These are phyloP conservation scores for Fusarium redolens DNA, from an alignment of 2,329 filamentous ascomycete species.

Conservation along the genomic window DNA sequence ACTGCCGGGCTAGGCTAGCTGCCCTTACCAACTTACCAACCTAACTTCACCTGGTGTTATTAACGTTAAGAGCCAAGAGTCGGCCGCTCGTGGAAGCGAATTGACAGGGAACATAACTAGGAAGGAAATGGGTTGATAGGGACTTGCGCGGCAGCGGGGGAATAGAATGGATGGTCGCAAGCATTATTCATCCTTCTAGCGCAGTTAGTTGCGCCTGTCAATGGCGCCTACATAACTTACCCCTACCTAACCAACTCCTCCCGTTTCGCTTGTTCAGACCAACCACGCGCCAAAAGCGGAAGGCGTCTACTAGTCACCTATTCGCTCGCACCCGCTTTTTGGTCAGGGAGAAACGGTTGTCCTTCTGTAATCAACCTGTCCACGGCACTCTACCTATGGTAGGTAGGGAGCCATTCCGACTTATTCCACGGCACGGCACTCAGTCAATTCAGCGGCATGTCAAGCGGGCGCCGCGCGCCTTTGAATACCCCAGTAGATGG, in stretches of 20 bases:
- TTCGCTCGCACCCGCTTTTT: constrained; percentile 35
- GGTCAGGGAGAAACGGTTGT: neutral
- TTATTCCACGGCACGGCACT: constrained; percentile 35
- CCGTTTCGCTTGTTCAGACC: constrained; percentile 31
- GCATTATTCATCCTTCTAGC: constrained; percentile 37
- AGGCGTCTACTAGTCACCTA: constrained; percentile 37
- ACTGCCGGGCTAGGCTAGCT: constrained; percentile 13
- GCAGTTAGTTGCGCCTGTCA: constrained; percentile 34
- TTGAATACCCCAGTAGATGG: constrained; percentile 12
- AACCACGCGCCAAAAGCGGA: constrained; percentile 42
- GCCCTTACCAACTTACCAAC: neutral
- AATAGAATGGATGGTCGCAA: constrained; percentile 28
- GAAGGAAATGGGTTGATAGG: constrained; percentile 8
- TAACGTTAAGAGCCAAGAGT: constrained; percentile 24
- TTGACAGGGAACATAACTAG: constrained; percentile 9
- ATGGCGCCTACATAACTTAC: constrained; percentile 27
- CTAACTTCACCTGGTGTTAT: neutral
- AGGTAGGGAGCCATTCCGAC: constrained; percentile 24
- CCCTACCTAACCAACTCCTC: constrained; percentile 19
- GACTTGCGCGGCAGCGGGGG: constrained; percentile 35
- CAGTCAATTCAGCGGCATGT: constrained; percentile 35
- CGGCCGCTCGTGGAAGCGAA: constrained; percentile 16
- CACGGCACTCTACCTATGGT: constrained; percentile 18
- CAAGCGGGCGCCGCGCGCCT: constrained; percentile 38
- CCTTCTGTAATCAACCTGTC: constrained; percentile 8